A percentile compares a stretch with the other conserved stretches of the same genome.
Conservation (phyloP, 2,329 filamentous ascomycete genomes). For the Xylaria sp. region DNA sequence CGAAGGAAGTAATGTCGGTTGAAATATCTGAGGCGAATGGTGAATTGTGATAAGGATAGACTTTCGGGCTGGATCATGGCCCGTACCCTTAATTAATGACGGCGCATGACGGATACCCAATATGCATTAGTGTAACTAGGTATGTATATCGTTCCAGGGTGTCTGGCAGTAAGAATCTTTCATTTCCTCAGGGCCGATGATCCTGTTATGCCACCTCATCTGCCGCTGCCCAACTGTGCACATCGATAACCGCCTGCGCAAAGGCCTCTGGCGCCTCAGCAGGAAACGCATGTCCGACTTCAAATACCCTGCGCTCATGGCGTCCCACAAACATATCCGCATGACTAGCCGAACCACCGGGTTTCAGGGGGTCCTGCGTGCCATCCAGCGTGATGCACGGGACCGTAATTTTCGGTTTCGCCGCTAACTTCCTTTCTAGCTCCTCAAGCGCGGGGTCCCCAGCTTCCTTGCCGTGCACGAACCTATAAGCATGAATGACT, state of each 20-base stretch:
- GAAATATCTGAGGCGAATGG: neutral
- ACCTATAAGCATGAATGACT: conserved; percentile 30
- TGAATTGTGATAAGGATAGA: neutral
- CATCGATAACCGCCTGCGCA: conserved; percentile 31
- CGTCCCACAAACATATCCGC: conserved; percentile 29
- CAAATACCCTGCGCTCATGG: conserved; percentile 29
- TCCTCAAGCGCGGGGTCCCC: conserved; percentile 26
- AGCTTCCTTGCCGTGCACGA: conserved; percentile 27
- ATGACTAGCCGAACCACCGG: conserved; percentile 29
- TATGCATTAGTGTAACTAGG: neutral
- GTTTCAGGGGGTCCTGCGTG: conserved; percentile 31
- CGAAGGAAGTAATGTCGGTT: neutral
- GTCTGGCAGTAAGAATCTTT: neutral
- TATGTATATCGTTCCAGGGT: neutral
- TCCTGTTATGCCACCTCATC: neutral
- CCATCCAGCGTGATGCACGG: conserved; percentile 36
- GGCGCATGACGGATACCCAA: conserved; percentile 7
- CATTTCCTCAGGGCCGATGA: neutral
- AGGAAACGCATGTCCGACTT: conserved; percentile 35
- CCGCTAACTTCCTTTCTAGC: conserved; percentile 19
- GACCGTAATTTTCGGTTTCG: conserved; percentile 29
- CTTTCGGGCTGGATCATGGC: neutral
- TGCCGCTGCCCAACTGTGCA: conserved; percentile 17
- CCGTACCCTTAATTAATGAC: neutral
- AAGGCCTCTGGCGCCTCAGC: conserved; percentile 31